A percentile compares a stretch with the other conserved stretches of the same genome.
phyloP scores from a whole-genome alignment of 352 stramenopile species.

The Phytophthora aleatoria region DNA sequence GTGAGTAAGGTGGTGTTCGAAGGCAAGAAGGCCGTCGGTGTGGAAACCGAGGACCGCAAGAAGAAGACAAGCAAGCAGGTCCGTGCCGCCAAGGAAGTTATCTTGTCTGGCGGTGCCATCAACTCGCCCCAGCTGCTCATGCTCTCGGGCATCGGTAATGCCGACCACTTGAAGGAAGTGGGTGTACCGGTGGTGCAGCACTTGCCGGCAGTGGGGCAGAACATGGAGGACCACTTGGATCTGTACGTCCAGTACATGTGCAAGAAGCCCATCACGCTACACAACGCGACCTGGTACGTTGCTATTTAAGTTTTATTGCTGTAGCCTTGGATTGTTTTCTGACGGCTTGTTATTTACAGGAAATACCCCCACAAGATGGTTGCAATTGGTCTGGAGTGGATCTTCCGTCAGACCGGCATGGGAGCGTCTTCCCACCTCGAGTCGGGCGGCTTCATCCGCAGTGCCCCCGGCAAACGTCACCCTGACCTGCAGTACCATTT shows the following conservation, averaged over 20 bases:
- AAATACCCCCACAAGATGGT: constrained; percentile 81
- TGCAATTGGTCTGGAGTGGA: constrained; percentile 86
- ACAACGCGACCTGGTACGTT: constrained; percentile 81
- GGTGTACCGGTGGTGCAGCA: constrained; percentile 78
- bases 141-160: constrained; percentile 85
- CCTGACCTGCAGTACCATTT: constrained; percentile 92
- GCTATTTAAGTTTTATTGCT: constrained; percentile 1
- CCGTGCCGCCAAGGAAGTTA: constrained; percentile 84
- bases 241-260: constrained; percentile 91
- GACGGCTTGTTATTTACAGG: constrained; percentile 2
- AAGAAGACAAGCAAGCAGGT: constrained; percentile 54
- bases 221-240: constrained; percentile 91
- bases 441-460: constrained; percentile 76
- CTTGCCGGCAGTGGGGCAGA: constrained; percentile 81
- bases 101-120: constrained; percentile 86
- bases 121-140: constrained; percentile 90
- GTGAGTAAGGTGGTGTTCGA: constrained; percentile 88
- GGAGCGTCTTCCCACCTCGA: constrained; percentile 84
- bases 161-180: constrained; percentile 72
- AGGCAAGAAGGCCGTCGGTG: constrained; percentile 73
- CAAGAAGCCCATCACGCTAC: constrained; percentile 89
- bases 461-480: constrained; percentile 74
- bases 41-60: constrained; percentile 75
- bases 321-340: constrained; percentile 5
- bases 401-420: constrained; percentile 70